Conservation (phyloP, 202 grass and related monocot genomes). For the Dendrocalamus latiflorus region DNA sequence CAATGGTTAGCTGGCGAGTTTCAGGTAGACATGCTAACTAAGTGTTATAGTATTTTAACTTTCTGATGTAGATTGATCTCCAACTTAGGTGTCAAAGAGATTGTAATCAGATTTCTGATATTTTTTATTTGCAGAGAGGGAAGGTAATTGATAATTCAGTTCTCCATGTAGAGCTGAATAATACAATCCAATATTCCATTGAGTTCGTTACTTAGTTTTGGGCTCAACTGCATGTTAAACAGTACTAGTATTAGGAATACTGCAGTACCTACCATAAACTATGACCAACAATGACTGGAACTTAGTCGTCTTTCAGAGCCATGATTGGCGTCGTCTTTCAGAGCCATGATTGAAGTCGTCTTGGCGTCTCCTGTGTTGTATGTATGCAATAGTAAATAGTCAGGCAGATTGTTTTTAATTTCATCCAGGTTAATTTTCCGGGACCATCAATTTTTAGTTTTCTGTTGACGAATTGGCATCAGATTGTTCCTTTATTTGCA, state of each 20-base stretch:
- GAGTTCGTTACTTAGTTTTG: background rate
- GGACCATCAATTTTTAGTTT: background rate
- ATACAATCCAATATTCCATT: background rate
- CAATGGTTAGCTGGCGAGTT: background rate
- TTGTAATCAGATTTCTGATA: background rate
- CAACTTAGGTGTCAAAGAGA: constrained; percentile 14
- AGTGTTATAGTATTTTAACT: background rate
- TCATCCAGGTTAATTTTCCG: background rate
- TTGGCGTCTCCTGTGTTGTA: background rate
- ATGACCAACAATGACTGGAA: background rate
- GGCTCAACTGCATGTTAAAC: background rate
- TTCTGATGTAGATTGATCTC: constrained; percentile 35
- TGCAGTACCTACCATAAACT: background rate
- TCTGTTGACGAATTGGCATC: background rate
- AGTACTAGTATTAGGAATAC: background rate
- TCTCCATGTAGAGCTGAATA: background rate
- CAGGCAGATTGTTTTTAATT: background rate
- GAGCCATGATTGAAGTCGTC: background rate
- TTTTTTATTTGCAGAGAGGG: background rate
- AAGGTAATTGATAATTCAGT: background rate
- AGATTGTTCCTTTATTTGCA: background rate
- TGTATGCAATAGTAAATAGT: too few relatives aligned
- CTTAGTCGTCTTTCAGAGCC: background rate
- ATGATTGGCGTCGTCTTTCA: too few relatives aligned
- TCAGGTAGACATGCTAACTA: background rate